A percentile compares a stretch with the other conserved stretches of the same genome.
These are phyloP conservation scores for Rhododendron kiyosumense DNA, from an alignment of 148 eudicot genomes.

Conservation along the genomic window DNA sequence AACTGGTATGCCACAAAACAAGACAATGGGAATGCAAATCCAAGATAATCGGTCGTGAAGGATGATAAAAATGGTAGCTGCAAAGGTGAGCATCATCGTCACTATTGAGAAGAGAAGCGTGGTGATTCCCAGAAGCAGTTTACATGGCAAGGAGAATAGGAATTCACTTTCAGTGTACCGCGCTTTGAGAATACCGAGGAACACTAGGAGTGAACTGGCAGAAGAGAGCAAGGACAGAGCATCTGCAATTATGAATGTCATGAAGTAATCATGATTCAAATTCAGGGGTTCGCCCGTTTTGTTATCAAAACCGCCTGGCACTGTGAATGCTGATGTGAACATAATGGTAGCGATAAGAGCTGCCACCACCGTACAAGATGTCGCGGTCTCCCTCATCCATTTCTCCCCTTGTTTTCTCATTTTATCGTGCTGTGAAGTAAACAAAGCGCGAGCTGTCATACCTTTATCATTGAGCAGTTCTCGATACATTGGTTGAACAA, in stretches of 20 bases:
- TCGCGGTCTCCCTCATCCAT: constrained; percentile 1
- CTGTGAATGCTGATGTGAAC: constrained; percentile 9
- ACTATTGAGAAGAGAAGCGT: constrained; percentile 6
- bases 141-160: constrained; percentile 1
- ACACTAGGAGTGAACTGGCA: background rate
- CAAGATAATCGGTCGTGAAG: background rate
- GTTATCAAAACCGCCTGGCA: background rate
- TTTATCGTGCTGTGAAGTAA: background rate
- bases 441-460: background rate
- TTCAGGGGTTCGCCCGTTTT: background rate
- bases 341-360: constrained; percentile 6
- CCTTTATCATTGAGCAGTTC: background rate
- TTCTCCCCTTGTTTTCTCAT: background rate
- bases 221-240: constrained; percentile 7
- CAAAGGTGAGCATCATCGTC: constrained; percentile 12
- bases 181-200: constrained; percentile 7
- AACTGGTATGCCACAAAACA: background rate
- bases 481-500: background rate
- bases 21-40: constrained; percentile 1
- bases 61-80: background rate
- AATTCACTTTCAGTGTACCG: background rate
- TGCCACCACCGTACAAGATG: constrained; percentile 1
- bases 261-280: background rate
- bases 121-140: constrained; percentile 1
- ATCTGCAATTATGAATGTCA: background rate